Evolutionary conservation across 352 stramenopile species (phyloP).

Genomic region (Phytopythium helicoides): DNA sequence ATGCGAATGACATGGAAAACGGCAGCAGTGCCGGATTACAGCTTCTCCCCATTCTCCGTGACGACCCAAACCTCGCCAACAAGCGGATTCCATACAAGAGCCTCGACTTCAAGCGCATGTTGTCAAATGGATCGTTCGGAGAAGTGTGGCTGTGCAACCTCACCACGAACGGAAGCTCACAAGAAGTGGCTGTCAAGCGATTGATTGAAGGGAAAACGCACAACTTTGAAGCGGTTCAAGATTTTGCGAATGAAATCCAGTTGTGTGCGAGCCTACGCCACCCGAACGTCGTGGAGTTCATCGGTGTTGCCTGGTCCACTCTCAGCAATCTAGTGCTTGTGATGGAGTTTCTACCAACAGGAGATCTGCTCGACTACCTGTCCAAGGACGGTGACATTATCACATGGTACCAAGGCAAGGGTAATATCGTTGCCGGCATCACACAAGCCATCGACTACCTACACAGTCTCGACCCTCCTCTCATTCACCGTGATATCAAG

Average conservation of each 20-base stretch:
- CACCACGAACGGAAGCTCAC: slow-evolving; percentile 35
- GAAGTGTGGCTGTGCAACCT: slow-evolving; percentile 50
- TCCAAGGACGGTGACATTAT: slow-evolving; percentile 18
- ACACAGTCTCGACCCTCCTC: slow-evolving; percentile 13
- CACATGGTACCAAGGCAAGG: slow-evolving; percentile 27
- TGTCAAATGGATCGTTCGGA: slow-evolving; percentile 27
- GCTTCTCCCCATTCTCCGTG: slow-evolving; percentile 18
- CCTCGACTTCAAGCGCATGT: slow-evolving; percentile 7
- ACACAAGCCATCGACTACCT: slow-evolving; percentile 26
- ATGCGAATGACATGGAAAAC: too few species aligned
- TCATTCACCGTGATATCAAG: slow-evolving; percentile 40
- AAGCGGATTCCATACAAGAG: slow-evolving; percentile 20
- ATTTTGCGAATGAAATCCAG: slow-evolving; percentile 39
- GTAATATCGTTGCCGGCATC: slow-evolving; percentile 21
- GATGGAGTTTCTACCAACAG: slow-evolving; percentile 25
- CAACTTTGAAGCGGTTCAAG: slow-evolving; percentile 23
- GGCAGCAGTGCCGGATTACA: slow-evolving; percentile 22
- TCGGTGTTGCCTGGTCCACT: slow-evolving; percentile 52
- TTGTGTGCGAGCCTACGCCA: slow-evolving; percentile 36
- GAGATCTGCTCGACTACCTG: slow-evolving; percentile 18
- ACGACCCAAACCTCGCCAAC: slow-evolving; percentile 10
- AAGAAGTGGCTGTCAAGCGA: slow-evolving; percentile 52
- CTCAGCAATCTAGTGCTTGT: slow-evolving; percentile 32
- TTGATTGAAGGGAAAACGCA: slow-evolving; percentile 22
- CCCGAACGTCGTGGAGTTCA: slow-evolving; percentile 43